Conservation (phyloP, 2,329 filamentous ascomycete species). For the Monilinia vaccinii-corymbosi region DNA sequence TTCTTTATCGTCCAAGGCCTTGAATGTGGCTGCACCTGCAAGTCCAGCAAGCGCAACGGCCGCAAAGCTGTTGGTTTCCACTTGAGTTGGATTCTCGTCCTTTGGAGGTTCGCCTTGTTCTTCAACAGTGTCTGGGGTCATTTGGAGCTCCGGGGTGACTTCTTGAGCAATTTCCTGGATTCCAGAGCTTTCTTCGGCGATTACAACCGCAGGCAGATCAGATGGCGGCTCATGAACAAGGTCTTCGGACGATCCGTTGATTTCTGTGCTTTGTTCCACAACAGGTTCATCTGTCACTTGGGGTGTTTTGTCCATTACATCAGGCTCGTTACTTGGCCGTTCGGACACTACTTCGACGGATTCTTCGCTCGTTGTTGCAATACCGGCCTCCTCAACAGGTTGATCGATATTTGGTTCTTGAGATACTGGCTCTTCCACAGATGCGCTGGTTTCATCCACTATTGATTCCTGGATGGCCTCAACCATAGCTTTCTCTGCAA, state of each 20-base stretch:
- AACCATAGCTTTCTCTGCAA: not conserved
- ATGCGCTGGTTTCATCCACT: not conserved
- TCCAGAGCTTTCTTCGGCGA: not conserved
- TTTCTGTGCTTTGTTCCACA: not conserved
- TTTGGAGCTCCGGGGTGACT: not conserved
- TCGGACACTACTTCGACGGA: not conserved
- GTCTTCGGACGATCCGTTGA: not conserved
- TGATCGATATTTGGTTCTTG: not conserved
- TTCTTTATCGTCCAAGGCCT: not conserved
- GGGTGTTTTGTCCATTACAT: not conserved
- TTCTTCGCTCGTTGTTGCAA: not conserved
- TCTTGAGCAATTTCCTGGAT: not conserved
- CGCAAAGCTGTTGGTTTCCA: not conserved
- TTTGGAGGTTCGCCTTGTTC: not conserved
- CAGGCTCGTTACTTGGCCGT: not conserved
- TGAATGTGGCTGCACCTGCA: not conserved
- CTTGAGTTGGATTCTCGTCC: not conserved
- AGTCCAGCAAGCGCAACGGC: constrained; percentile 2
- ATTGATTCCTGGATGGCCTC: not conserved
- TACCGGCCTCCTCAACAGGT: not conserved
- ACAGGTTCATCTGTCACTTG: not conserved
- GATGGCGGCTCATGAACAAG: not conserved
- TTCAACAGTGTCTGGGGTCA: not conserved
- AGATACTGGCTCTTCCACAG: not conserved
- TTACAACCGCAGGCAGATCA: not conserved